phyloP scores from a whole-genome alignment of 2,329 filamentous ascomycete species.

The Ophiocordyceps polyrhachis-furcata region DNA sequence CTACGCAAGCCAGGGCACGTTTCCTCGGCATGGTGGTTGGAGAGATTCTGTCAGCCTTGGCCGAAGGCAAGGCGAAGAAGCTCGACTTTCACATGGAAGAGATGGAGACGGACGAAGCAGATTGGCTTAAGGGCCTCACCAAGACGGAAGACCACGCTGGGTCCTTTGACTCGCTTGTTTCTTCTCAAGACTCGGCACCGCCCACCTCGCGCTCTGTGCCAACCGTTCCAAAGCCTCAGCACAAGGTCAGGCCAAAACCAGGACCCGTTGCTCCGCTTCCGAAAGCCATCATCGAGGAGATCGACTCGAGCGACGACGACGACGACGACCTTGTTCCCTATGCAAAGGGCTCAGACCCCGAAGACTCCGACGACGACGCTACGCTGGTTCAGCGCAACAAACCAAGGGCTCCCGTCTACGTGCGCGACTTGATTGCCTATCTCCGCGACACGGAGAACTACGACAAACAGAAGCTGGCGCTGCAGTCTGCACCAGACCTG shows the following conservation, averaged over 20 bases:
- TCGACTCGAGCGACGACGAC: constrained; percentile 39
- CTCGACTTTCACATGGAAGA: constrained; percentile 78
- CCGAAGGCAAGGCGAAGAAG: constrained; percentile 48
- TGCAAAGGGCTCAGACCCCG: constrained; percentile 68
- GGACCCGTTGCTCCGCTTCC: constrained; percentile 14
- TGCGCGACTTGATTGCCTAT: constrained; percentile 64
- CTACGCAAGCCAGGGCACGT: constrained; percentile 55
- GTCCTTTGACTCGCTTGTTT: constrained; percentile 28
- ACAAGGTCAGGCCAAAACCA: constrained; percentile 7
- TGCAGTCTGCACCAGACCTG: constrained; percentile 57
- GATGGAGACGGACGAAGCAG: constrained; percentile 50
- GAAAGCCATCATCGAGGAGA: constrained; percentile 43
- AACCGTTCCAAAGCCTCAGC: constrained; percentile 1
- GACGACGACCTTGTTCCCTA: constrained; percentile 57
- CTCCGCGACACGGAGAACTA: constrained; percentile 68
- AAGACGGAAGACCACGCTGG: constrained; percentile 45
- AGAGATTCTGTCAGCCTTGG: constrained; percentile 45
- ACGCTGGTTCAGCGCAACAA: constrained; percentile 74
- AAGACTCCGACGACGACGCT: constrained; percentile 87
- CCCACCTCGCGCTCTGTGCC: not conserved
- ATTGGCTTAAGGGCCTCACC: constrained; percentile 54
- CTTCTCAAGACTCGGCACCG: constrained; percentile 3
- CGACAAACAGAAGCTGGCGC: constrained; percentile 63
- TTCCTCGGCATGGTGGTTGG: constrained; percentile 82
- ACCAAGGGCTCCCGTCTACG: constrained; percentile 70